These are phyloP conservation scores for Aureobasidium melanogenum DNA, from an alignment of 2,329 filamentous ascomycete species.

Conservation along the genomic window DNA sequence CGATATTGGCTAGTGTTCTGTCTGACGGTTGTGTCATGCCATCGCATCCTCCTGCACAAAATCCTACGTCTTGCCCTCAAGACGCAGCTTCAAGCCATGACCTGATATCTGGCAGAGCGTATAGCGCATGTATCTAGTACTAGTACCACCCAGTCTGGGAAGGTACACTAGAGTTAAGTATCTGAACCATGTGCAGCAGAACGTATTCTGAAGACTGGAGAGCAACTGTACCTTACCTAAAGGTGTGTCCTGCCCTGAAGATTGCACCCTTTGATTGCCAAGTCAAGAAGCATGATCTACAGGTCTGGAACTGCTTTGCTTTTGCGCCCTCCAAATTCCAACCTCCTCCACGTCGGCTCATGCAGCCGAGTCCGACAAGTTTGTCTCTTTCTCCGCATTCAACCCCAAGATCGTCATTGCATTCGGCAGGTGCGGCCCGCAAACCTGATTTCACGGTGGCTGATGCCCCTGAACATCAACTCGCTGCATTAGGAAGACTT, in stretches of 20 bases:
- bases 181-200: neutral
- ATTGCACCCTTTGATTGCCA: neutral
- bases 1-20: neutral
- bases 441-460: neutral
- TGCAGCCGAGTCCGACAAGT: neutral
- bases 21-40: neutral
- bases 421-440: neutral
- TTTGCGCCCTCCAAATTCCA: neutral
- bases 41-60: neutral
- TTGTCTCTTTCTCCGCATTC: neutral
- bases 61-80: neutral
- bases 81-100: neutral
- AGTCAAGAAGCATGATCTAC: neutral
- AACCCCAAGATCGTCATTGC: neutral
- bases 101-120: neutral
- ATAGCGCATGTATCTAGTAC: neutral
- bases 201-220: no score
- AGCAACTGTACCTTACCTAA: neutral
- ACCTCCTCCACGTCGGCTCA: neutral
- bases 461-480: conserved; percentile 1
- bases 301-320: neutral
- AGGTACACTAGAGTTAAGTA: neutral
- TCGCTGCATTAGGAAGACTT: neutral
- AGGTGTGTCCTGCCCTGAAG: neutral
- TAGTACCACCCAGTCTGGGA: neutral